A percentile compares a stretch with the other conserved stretches of the same genome.
phyloP scores from a whole-genome alignment of 495 filamentous ascomycete genomes.

The Neurospora tetraspora region DNA sequence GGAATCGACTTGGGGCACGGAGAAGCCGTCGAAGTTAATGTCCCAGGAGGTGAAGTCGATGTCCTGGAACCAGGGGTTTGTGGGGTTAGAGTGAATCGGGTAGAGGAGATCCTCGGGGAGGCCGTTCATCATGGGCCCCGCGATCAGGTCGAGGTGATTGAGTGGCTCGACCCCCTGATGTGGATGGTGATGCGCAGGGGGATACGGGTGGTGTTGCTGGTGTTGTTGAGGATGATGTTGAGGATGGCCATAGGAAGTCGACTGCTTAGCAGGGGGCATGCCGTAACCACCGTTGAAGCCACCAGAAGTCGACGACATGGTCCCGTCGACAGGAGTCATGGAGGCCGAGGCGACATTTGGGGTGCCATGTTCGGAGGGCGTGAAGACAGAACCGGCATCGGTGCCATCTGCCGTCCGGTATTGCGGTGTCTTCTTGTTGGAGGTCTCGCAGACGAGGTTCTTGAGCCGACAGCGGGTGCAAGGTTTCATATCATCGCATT shows the following conservation, averaged over 20 bases:
- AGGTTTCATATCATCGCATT: constrained; percentile 20
- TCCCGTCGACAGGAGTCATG: background rate
- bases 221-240: background rate
- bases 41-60: constrained; percentile 16
- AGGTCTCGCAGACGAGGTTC: constrained; percentile 7
- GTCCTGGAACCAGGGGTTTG: constrained; percentile 9
- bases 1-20: constrained; percentile 9
- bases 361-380: background rate
- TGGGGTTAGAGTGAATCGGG: constrained; percentile 3
- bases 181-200: background rate
- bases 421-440: constrained; percentile 3
- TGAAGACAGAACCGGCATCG: background rate
- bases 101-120: constrained; percentile 6
- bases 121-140: background rate
- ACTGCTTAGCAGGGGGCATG: background rate
- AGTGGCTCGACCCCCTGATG: background rate
- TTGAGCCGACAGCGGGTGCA: constrained; percentile 13
- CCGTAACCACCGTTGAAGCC: background rate
- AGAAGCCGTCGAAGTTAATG: constrained; percentile 8
- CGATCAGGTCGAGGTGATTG: background rate
- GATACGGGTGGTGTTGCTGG: background rate
- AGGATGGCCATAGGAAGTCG: background rate
- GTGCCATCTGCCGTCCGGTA: constrained; percentile 4
- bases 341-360: background rate
- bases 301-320: background rate